Evolutionary conservation across 2,329 filamentous ascomycete species (phyloP).

Genomic region (Juglanconis sp.): DNA sequence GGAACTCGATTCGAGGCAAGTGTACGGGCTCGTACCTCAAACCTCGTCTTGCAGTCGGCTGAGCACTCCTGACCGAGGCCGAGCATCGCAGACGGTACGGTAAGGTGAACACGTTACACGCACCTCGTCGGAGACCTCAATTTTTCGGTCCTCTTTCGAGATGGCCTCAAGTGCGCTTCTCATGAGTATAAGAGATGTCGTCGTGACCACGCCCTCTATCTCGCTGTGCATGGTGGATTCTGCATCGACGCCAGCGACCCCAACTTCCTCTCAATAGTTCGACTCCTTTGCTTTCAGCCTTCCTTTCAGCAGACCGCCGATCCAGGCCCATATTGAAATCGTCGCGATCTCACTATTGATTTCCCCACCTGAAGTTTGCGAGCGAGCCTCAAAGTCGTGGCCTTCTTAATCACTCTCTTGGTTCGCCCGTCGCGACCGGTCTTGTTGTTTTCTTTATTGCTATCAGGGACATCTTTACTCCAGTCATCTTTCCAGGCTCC

Average conservation of each 20-base stretch:
- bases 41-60: background rate
- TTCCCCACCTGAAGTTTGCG: conserved; percentile 3
- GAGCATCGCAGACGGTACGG: conserved; percentile 2
- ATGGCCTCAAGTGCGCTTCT: conserved; percentile 6
- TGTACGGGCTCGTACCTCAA: background rate
- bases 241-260: conserved; percentile 17
- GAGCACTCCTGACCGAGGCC: background rate
- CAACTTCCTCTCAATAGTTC: conserved; percentile 16
- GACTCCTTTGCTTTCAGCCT: conserved; percentile 15
- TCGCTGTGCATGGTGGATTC: background rate
- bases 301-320: conserved; percentile 15
- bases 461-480: background rate
- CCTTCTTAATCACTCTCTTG: conserved; percentile 3
- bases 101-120: background rate
- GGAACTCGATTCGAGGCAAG: background rate
- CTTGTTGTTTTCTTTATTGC: background rate
- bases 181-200: conserved; percentile 9
- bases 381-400: background rate
- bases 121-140: conserved; percentile 17
- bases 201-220: background rate
- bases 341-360: conserved; percentile 15
- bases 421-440: background rate
- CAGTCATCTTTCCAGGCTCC: background rate
- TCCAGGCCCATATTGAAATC: conserved; percentile 14
- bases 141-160: conserved; percentile 1